Conservation (phyloP, 345 rosid species). For the Populus euphratica region DNA sequence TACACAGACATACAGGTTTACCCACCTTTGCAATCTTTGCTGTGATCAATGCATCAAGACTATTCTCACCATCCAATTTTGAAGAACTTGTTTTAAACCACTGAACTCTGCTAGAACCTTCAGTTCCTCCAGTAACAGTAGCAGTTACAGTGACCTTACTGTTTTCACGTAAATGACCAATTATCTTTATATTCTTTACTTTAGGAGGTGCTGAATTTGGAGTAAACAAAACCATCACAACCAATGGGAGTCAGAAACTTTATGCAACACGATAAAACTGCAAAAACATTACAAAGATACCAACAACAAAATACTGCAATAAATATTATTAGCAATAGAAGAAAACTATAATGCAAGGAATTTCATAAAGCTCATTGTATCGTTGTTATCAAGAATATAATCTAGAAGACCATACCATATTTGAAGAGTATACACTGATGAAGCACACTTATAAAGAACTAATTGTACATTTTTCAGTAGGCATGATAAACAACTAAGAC, state of each 20-base stretch:
- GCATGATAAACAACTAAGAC: no score
- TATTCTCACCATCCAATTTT: conserved; percentile 46
- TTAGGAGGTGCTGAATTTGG: conserved; percentile 81
- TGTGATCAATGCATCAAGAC: conserved; percentile 80
- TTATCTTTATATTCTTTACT: conserved; percentile 75
- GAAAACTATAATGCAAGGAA: not conserved
- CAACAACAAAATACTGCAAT: not conserved
- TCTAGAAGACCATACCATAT: not conserved
- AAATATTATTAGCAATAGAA: not conserved
- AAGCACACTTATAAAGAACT: not conserved
- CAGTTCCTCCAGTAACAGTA: conserved; percentile 81
- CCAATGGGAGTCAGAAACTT: not conserved
- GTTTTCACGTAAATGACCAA: conserved; percentile 83
- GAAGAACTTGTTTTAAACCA: conserved; percentile 79
- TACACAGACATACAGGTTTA: not conserved
- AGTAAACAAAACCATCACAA: conserved; percentile 14
- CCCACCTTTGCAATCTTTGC: conserved; percentile 84
- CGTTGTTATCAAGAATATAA: not conserved
- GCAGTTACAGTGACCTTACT: conserved; percentile 83
- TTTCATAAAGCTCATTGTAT: not conserved
- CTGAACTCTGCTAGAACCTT: conserved; percentile 92
- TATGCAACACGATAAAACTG: conserved; percentile 13
- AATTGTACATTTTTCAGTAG: not conserved
- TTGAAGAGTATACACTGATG: not conserved
- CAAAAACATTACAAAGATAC: not conserved